Percentiles rank a stretch among this genome's conserved stretches.
phyloP scores from a whole-genome alignment of 108 stramenopile species.

The Discostella stelligeroides region DNA sequence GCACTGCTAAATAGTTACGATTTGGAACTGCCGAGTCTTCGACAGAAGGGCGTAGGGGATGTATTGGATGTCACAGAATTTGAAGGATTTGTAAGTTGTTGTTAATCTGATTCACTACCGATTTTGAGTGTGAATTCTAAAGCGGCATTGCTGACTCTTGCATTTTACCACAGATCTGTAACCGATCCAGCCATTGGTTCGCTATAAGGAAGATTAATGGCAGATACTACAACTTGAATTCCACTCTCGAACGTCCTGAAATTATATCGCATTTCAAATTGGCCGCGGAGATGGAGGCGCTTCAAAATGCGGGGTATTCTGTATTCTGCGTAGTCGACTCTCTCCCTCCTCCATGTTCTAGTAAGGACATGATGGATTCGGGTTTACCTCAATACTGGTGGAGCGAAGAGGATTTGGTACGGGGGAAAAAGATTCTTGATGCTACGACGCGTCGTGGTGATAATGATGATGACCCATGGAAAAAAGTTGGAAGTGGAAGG shows the following conservation, averaged over 20 bases:
- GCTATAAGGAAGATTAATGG: conserved; percentile 85
- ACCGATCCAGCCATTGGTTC: conserved; percentile 85
- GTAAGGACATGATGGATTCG: conserved; percentile 47
- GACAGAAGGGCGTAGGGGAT: conserved; percentile 44
- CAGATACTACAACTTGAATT: conserved; percentile 87
- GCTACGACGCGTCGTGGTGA: conserved; percentile 48
- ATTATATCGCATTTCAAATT: conserved; percentile 78
- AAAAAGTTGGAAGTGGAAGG: conserved; percentile 73
- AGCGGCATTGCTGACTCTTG: neutral
- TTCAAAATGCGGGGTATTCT: conserved; percentile 57
- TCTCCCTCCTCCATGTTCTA: conserved; percentile 52
- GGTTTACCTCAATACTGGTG: conserved; percentile 71
- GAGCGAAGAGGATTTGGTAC: conserved; percentile 72
- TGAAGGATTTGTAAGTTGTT: conserved; percentile 58
- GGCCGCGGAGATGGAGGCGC: conserved; percentile 69
- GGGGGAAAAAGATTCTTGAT: conserved; percentile 64
- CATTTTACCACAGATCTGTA: conserved; percentile 50
- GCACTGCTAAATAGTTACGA: conserved; percentile 54
- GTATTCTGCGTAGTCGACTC: conserved; percentile 62
- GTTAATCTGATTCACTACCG: neutral
- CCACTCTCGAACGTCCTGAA: conserved; percentile 67
- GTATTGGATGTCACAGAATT: conserved; percentile 62
- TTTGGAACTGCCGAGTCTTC: conserved; percentile 58
- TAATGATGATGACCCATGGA: conserved; percentile 74
- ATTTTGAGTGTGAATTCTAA: neutral